Conservation (phyloP, 2,329 filamentous ascomycete genomes). For the Fusarium acutatum region DNA sequence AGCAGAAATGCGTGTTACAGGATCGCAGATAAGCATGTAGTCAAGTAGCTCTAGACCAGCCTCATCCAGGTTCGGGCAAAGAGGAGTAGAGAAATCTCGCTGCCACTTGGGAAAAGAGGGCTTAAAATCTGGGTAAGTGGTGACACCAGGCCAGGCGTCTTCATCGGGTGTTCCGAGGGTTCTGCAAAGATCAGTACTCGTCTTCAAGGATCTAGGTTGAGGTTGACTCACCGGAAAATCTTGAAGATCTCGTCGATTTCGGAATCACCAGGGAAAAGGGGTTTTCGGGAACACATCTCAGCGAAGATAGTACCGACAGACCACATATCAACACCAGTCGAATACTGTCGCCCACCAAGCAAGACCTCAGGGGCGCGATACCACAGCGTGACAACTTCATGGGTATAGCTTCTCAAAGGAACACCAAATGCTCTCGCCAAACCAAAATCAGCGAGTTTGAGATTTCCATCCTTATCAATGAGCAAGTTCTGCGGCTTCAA, state of each 20-base stretch:
- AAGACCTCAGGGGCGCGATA: slow-evolving; percentile 92
- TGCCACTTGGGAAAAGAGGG: slow-evolving; percentile 91
- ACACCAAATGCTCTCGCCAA: slow-evolving; percentile 91
- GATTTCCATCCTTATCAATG: slow-evolving; percentile 85
- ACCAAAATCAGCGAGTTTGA: slow-evolving; percentile 91
- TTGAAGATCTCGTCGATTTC: slow-evolving; percentile 57
- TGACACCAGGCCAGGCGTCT: slow-evolving; percentile 86
- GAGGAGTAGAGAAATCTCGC: slow-evolving; percentile 69
- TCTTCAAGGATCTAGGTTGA: background rate
- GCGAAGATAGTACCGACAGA: slow-evolving; percentile 94
- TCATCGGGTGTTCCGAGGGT: slow-evolving; percentile 86
- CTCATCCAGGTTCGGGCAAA: slow-evolving; percentile 79
- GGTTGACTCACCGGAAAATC: slow-evolving; percentile 72
- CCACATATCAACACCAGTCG: slow-evolving; percentile 96
- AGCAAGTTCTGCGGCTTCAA: slow-evolving; percentile 91
- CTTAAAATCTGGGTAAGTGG: slow-evolving; percentile 93
- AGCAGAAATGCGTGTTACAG: slow-evolving; percentile 84
- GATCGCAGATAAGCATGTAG: slow-evolving; percentile 84
- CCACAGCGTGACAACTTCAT: slow-evolving; percentile 95
- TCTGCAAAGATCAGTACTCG: slow-evolving; percentile 49
- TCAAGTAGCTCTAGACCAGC: slow-evolving; percentile 74
- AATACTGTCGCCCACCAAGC: slow-evolving; percentile 89
- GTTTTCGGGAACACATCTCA: slow-evolving; percentile 94
- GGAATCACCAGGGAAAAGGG: slow-evolving; percentile 91
- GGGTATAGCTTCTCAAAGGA: slow-evolving; percentile 88